Evolutionary conservation across 2,329 filamentous ascomycete species (phyloP), one percentile per base, ranked within the genome.

Genomic region (Ascochyta clinopodiicola): DNA sequence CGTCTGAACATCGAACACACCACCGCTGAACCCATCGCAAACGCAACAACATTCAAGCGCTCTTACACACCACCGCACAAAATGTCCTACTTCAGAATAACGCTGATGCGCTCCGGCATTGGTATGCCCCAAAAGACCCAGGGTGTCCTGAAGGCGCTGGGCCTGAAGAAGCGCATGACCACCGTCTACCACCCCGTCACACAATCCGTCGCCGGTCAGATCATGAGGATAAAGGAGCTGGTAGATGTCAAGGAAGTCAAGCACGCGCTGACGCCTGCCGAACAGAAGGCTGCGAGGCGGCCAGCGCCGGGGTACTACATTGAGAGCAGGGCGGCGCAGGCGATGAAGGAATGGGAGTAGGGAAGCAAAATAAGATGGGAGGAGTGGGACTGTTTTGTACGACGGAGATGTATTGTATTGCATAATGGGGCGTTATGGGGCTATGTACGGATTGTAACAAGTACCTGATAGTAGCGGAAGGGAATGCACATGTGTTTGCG

Each of bases 151-250:
- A 84, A 88, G 59, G 90, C 93, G 17, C 89, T 97, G 57, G 93
- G 93, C 52, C 86, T 97, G 61, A 90, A 88, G 69, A 91, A 90
- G 75, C 90, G 93, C 69, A 88, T 88, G 84, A 88, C 88, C 71
- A 94, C 90, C 49, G 93, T 96, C 69, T 96, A 96, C 82, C 89
- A 96, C 77, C 90, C 91, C 34, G 92, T 96, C 59, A 85, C 85
- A 59, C 86, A 88, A 37, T 87, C 92, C 64, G 87, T 91, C 59
- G 93, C 93, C 9, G 93, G 93, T 73, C 92, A 96, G 81, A 91
- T 97, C 71, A 89, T 97, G 82, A 89, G 89, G 77, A 92, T 97
- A 67, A 97, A 97, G 81, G 93, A 97, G 79, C 81, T 97, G 60
- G 91, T 97, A 40, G 82, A 86, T 49, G 92, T 96, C 32, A 81